phyloP scores from a whole-genome alignment of 2,329 filamentous ascomycete species.

The Neofusicoccum sp. region DNA sequence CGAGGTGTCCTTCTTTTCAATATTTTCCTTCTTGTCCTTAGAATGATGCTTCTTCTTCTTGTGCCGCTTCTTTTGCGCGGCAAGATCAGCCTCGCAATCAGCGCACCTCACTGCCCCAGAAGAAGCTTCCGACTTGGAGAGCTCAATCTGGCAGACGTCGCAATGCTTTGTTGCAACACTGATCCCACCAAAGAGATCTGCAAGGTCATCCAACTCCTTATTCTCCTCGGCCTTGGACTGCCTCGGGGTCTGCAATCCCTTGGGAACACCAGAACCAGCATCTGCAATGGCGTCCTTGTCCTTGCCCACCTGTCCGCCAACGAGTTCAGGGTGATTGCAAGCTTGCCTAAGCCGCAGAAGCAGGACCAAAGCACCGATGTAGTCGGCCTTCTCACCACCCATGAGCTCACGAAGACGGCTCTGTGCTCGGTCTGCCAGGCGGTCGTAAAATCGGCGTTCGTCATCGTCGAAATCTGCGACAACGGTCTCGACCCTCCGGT shows the following conservation, averaged over 20 bases:
- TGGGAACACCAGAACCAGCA: constrained; percentile 26
- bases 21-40: constrained; percentile 42
- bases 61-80: constrained; percentile 48
- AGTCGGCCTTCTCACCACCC: constrained; percentile 74
- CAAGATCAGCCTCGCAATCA: constrained; percentile 73
- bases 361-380: constrained; percentile 89
- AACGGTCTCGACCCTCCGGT: constrained; percentile 81
- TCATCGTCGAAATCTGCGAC: constrained; percentile 73
- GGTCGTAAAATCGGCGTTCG: constrained; percentile 82
- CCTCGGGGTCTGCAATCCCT: constrained; percentile 33
- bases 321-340: constrained; percentile 89
- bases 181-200: constrained; percentile 81
- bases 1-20: constrained; percentile 27
- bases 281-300: constrained; percentile 79
- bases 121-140: constrained; percentile 57
- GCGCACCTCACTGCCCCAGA: constrained; percentile 61
- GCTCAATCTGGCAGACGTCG: constrained; percentile 73
- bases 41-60: constrained; percentile 44
- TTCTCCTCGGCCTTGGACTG: constrained; percentile 51
- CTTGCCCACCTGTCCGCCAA: constrained; percentile 79
- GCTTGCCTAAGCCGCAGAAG: constrained; percentile 88
- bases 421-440: constrained; percentile 80
- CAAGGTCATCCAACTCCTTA: constrained; percentile 75
- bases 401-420: constrained; percentile 87
- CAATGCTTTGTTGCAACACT: constrained; percentile 76